phyloP scores from a whole-genome alignment of 257 asterid genomes.

The Ballota nigra region DNA sequence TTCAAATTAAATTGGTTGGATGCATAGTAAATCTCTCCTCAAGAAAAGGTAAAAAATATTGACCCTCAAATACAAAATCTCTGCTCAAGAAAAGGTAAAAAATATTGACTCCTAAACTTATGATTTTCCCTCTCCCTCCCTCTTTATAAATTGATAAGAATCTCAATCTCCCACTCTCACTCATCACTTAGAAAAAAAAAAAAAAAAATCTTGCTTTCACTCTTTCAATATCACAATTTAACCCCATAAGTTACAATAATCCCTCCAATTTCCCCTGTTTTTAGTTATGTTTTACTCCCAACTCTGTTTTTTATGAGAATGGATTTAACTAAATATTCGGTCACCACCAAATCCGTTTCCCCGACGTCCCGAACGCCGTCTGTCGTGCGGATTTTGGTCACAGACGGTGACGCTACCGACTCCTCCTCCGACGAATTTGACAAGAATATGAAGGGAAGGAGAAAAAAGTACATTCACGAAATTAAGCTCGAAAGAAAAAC shows the following conservation, averaged over 20 bases:
- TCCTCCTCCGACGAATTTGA: constrained; percentile 52
- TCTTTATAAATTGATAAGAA: not conserved
- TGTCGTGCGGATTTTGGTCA: constrained; percentile 48
- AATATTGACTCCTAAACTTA: not conserved
- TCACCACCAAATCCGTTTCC: constrained; percentile 24
- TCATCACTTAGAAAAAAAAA: not conserved
- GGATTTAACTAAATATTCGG: too few species aligned
- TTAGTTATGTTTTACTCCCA: not conserved
- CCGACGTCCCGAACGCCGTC: constrained; percentile 27
- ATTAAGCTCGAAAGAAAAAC: constrained; percentile 35
- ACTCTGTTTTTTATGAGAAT: too few species aligned
- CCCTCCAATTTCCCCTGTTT: not conserved
- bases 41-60: constrained; percentile 17
- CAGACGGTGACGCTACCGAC: constrained; percentile 78
- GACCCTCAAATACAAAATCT: not conserved
- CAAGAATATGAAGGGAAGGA: constrained; percentile 8
- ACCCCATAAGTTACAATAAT: not conserved
- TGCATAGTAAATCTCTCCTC: not conserved
- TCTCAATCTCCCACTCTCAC: not conserved
- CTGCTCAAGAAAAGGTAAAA: constrained; percentile 15
- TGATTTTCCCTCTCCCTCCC: not conserved
- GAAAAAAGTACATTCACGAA: constrained; percentile 43
- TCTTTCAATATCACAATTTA: not conserved
- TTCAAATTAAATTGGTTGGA: not conserved
- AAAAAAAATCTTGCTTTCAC: not conserved